Conservation (phyloP, 805 yeast species). For the Saturnispora dispora region DNA sequence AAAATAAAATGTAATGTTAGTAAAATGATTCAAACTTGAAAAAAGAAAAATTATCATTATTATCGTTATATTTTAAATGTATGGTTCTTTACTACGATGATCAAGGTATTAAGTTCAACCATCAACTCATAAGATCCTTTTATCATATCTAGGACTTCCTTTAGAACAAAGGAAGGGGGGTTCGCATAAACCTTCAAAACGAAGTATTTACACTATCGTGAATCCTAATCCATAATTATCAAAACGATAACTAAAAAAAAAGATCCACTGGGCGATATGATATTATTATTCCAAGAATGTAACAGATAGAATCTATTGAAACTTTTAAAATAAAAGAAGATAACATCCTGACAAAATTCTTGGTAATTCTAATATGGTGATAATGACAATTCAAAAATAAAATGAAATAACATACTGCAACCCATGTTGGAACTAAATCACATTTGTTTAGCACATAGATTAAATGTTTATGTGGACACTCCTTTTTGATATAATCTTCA, state of each 20-base stretch:
- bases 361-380: constrained; percentile 41
- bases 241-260: constrained; percentile 1
- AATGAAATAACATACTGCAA: constrained; percentile 85
- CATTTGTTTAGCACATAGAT: constrained; percentile 92
- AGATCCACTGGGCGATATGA: constrained; percentile 14
- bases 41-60: background rate
- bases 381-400: constrained; percentile 6
- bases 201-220: constrained; percentile 41
- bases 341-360: constrained; percentile 75
- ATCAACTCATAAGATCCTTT: constrained; percentile 80
- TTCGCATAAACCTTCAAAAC: constrained; percentile 32
- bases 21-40: constrained; percentile 11
- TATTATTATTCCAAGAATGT: constrained; percentile 90
- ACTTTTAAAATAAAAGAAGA: constrained; percentile 11
- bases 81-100: constrained; percentile 83
- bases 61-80: constrained; percentile 33
- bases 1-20: constrained; percentile 24
- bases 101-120: constrained; percentile 7
- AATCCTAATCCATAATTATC: background rate
- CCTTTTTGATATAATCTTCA: constrained; percentile 85
- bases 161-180: constrained; percentile 35
- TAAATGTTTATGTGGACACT: constrained; percentile 94
- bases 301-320: constrained; percentile 70
- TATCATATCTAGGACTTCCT: constrained; percentile 21
- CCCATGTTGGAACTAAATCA: constrained; percentile 98